Evolutionary conservation across 805 yeast species (phyloP), one percentile per base, ranked within the genome.

Genomic region (Kregervanrija delftensis): DNA sequence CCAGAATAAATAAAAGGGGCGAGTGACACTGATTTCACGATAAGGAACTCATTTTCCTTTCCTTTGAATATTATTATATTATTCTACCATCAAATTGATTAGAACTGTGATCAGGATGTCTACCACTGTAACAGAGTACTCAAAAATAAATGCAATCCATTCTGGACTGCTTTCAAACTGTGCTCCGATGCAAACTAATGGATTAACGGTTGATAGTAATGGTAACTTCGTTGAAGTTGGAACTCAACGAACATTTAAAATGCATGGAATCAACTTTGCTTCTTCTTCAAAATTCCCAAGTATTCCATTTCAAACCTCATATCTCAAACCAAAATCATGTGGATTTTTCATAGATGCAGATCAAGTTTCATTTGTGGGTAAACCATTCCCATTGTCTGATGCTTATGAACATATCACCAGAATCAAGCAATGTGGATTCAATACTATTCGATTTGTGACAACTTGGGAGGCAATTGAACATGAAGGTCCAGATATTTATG

Each of bases 381-480:
- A 87, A 43, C 96, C 96, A 0, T 83, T 86, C 55, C 83, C 90
- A 0, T 55, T 89, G 11, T 79, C 72, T 2, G 90, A 86, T 17
- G 90, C 93, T 0, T 79, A 71, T 45, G 66, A 55, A 34, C 96
- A 90, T 60, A 67, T 90, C 37, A 66, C 61, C 10, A 69, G 95
- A 46, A 76, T 90, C 58, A 86, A 83, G 58, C 69, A 79, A 6
- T 76, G 90, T 77, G 97, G 97, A 1, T 87, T 75, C 63, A 90
- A 89, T 59, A 73, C 83, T 3, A 73, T 90, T 15, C 66, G 97
- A 45, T 85, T 81, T 59, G 67, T 88, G 14, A 68, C 86, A 41
- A 83, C 95, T 1, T 90, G 97, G 97, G 97, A 90, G 60, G 91
- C 96, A 0, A 56, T 90, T 8, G 97, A 90, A 61, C 96, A 90